Conservation (phyloP, 2,329 filamentous ascomycete species). For the Microascus cirrosus region DNA sequence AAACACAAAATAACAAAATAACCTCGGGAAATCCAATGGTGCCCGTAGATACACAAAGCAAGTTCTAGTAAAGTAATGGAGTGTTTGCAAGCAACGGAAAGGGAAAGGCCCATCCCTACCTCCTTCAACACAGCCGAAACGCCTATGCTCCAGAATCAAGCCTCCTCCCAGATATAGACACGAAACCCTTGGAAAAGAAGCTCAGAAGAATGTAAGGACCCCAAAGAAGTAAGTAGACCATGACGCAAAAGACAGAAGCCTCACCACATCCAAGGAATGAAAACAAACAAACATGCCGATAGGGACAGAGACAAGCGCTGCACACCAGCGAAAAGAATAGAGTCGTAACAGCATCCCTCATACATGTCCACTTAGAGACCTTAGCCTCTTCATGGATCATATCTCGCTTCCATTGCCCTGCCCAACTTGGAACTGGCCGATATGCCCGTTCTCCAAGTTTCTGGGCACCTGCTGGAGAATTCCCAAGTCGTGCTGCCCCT, state of each 20-base stretch:
- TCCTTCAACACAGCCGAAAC: background rate
- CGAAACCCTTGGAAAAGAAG: no score
- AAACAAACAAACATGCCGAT: background rate
- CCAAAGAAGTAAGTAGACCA: background rate
- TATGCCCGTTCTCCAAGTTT: background rate
- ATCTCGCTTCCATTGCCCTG: background rate
- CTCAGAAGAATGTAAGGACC: no score
- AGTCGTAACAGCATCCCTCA: background rate
- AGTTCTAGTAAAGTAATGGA: background rate
- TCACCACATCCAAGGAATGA: background rate
- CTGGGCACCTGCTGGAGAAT: background rate
- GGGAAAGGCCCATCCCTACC: background rate
- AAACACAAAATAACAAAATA: background rate
- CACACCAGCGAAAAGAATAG: background rate
- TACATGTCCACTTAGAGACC: background rate
- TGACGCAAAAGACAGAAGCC: background rate
- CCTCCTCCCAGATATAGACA: no score
- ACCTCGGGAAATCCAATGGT: background rate
- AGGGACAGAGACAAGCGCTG: background rate
- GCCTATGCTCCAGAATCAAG: background rate
- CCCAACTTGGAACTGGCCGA: background rate
- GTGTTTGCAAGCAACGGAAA: background rate
- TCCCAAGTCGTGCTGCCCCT: background rate
- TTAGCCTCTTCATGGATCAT: background rate
- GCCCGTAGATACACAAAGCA: background rate